These are phyloP conservation scores for Claviceps fusiformis DNA, from an alignment of 2,329 filamentous ascomycete genomes.

Conservation along the genomic window DNA sequence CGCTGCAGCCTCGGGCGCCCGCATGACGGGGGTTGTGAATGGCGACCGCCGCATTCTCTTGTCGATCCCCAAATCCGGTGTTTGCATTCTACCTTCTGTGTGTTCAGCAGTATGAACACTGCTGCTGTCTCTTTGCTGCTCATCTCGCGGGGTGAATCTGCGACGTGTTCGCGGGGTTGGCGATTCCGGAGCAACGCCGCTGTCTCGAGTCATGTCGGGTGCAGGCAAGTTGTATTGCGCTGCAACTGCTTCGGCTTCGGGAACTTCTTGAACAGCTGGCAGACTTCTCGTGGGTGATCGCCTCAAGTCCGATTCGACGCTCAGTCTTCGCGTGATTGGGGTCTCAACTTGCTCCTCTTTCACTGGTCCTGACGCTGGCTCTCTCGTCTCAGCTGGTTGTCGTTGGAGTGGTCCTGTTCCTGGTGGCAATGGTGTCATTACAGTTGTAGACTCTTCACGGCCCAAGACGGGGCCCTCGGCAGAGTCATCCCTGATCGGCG, in stretches of 20 bases:
- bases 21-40: slow-evolving; percentile 25
- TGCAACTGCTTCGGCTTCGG: slow-evolving; percentile 29
- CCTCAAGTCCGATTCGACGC: slow-evolving; percentile 24
- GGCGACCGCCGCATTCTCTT: slow-evolving; percentile 19
- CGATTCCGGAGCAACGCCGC: slow-evolving; percentile 24
- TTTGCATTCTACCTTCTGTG: slow-evolving; percentile 20
- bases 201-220: slow-evolving; percentile 25
- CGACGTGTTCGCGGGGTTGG: slow-evolving; percentile 25
- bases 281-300: slow-evolving; percentile 31
- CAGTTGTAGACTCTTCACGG: slow-evolving; percentile 11
- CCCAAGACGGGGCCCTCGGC: slow-evolving; percentile 27
- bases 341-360: slow-evolving; percentile 17
- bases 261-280: slow-evolving; percentile 37
- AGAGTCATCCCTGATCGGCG: slow-evolving; percentile 14
- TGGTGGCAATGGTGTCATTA: slow-evolving; percentile 8
- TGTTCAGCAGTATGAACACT: slow-evolving; percentile 40
- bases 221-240: slow-evolving; percentile 11
- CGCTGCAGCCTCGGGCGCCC: slow-evolving; percentile 22
- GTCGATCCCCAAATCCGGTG: slow-evolving; percentile 15
- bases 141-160: slow-evolving; percentile 20
- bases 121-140: slow-evolving; percentile 38
- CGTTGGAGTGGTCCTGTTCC: slow-evolving; percentile 14
- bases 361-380: slow-evolving; percentile 17
- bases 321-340: slow-evolving; percentile 10
- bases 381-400: slow-evolving; percentile 17